Base-by-base conservation (phyloP, 306 rosid species). In the Cucurbita maxima region DNA sequence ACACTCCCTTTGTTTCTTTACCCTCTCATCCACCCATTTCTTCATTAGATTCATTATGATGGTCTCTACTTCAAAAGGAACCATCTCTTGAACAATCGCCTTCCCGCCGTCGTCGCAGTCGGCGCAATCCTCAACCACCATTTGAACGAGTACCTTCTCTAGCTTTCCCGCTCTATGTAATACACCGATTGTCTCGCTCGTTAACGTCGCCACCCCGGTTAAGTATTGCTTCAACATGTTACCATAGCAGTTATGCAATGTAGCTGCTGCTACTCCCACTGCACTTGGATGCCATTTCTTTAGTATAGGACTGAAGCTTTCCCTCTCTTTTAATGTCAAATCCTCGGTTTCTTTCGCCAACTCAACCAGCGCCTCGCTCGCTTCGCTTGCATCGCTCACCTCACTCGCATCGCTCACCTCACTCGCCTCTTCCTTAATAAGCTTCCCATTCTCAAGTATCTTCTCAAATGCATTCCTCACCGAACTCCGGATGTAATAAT, bases 61-160 rank as follows among this genome's bases (percentile, higher is more conserved):
- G 36, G 87, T 73, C 44, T 94, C 99, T 76, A 91, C 92, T 75
- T 91, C 99, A 76, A 87, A 94, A 0, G 96, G 99, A 81, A 83
- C 78, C 99, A 94, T 94, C 79, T 91, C 90, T 80, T 82, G 82
- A 5, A 94, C 88, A 8, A 88, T 80, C 12, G 86, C 58, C 74
- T 83, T 84, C 6, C 89, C 96, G 6, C 90, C 86, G 75, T 91
- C 96, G 7, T 88, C 95, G 2, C 84, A 84, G 0, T 94, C 98
- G 38, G 18, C 75, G 10, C 88, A 86, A 82, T 86, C 92, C 70
- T 89, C 97, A 51, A 94, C 92, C 68, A 94, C 88, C 92, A 89
- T 86, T 82, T 91, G 99, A 38, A 94, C 81, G 76, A 94, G 66
- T 57, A 81, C 60, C 83, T 91, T 94, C 75, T 94, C 99, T n/a